phyloP scores from a whole-genome alignment of 1,139 yeast species.

The Diutina mesorugosa region DNA sequence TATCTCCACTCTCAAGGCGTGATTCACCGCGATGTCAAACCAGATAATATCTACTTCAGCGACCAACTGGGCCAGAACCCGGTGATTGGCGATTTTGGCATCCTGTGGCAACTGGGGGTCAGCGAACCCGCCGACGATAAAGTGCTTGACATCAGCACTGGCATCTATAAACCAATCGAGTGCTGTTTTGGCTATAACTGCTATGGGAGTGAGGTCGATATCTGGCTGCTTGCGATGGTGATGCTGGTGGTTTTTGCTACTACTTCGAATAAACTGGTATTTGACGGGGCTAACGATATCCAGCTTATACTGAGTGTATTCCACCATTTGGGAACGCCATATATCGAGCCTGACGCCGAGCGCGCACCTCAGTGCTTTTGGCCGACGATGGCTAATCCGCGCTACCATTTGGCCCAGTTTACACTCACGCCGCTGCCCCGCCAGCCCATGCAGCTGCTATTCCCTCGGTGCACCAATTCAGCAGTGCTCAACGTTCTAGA shows the following conservation, averaged over 20 bases:
- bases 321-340: conserved; percentile 58
- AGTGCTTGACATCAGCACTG: conserved; percentile 64
- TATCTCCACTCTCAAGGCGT: conserved; percentile 43
- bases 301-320: conserved; percentile 52
- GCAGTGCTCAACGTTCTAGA: conserved; percentile 6
- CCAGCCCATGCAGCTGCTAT: conserved; percentile 7
- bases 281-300: conserved; percentile 42
- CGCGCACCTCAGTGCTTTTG: conserved; percentile 12
- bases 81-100: conserved; percentile 69
- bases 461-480: conserved; percentile 16
- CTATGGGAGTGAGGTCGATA: conserved; percentile 55
- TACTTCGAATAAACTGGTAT: conserved; percentile 24
- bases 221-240: conserved; percentile 72
- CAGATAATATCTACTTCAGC: conserved; percentile 46
- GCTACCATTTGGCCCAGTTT: conserved; percentile 19
- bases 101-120: conserved; percentile 28
- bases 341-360: conserved; percentile 9
- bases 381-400: conserved; percentile 22
- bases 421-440: conserved; percentile 12
- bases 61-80: conserved; percentile 11
- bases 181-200: conserved; percentile 53
- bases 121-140: conserved; percentile 36
- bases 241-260: conserved; percentile 44
- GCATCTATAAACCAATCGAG: conserved; percentile 78
- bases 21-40: conserved; percentile 86